phyloP scores from a whole-genome alignment of 108 stramenopile species.

The Nannochloropsis salina region DNA sequence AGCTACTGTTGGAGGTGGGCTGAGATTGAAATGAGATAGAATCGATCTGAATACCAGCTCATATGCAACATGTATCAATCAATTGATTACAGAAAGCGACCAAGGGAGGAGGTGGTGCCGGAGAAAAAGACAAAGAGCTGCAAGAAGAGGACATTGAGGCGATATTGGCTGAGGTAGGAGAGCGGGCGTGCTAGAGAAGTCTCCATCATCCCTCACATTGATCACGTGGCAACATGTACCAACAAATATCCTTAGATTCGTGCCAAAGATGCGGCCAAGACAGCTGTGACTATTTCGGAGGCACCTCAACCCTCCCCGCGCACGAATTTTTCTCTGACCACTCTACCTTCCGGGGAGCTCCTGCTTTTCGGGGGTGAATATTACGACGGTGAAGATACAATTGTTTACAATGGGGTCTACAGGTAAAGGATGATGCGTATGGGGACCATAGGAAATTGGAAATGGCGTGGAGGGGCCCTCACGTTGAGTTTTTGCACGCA shows the following conservation, averaged over 20 bases:
- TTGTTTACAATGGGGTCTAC: slow-evolving; percentile 79
- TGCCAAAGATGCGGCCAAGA: slow-evolving; percentile 36
- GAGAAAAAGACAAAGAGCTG: slow-evolving; percentile 17
- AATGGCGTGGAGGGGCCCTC: neutral
- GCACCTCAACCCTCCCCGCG: slow-evolving; percentile 35
- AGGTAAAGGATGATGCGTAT: slow-evolving; percentile 31
- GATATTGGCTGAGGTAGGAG: slow-evolving; percentile 33
- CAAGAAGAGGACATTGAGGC: slow-evolving; percentile 46
- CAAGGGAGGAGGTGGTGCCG: slow-evolving; percentile 25
- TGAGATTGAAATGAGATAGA: slow-evolving; percentile 18
- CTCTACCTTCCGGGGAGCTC: slow-evolving; percentile 49
- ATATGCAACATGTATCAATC: neutral
- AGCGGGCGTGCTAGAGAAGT: neutral
- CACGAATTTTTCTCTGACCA: slow-evolving; percentile 53
- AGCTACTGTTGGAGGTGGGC: slow-evolving; percentile 18
- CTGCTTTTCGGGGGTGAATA: slow-evolving; percentile 85
- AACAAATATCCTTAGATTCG: slow-evolving; percentile 2
- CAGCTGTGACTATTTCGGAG: slow-evolving; percentile 33
- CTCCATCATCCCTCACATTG: neutral
- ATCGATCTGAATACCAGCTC: neutral
- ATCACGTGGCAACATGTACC: neutral
- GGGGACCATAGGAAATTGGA: neutral
- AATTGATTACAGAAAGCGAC: slow-evolving; percentile 31
- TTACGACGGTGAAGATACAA: slow-evolving; percentile 82
- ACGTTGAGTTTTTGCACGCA: neutral